These are phyloP conservation scores for Boletus semigastroideus DNA, from an alignment of 1,284 basidiomycete species.

Conservation along the genomic window DNA sequence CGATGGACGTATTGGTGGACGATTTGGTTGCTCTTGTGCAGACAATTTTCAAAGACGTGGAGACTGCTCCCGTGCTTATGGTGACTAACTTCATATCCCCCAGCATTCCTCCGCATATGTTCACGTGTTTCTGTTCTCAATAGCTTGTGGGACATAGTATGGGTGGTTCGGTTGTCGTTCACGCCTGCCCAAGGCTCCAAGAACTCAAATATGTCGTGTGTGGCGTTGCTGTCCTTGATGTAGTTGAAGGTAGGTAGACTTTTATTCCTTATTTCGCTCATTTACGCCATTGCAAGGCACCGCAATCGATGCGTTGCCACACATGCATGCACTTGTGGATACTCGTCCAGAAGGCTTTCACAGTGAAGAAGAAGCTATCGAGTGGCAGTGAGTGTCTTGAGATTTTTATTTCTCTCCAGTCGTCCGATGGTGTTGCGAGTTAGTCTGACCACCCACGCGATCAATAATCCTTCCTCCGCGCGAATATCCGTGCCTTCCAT, in stretches of 20 bases:
- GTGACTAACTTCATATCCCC: constrained; percentile 39
- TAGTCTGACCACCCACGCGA: constrained; percentile 47
- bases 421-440: background rate
- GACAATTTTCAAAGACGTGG: constrained; percentile 66
- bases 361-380: constrained; percentile 81
- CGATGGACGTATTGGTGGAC: constrained; percentile 64
- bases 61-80: constrained; percentile 66
- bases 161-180: constrained; percentile 86
- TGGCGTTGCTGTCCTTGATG: constrained; percentile 90
- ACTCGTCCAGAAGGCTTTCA: constrained; percentile 84
- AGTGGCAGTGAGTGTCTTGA: constrained; percentile 90
- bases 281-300: constrained; percentile 56
- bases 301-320: constrained; percentile 88
- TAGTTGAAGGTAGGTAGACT: constrained; percentile 79
- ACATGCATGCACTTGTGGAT: constrained; percentile 89
- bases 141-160: constrained; percentile 89
- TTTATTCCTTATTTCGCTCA: background rate
- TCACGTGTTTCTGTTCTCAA: background rate
- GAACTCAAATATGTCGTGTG: constrained; percentile 68
- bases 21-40: constrained; percentile 73
- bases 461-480: constrained; percentile 79
- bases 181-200: constrained; percentile 66
- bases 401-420: background rate
- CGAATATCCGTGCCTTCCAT: constrained; percentile 83
- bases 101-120: background rate